A percentile compares a stretch with the other conserved stretches of the same genome.
These are phyloP conservation scores for Austroboletus eburneus DNA, from an alignment of 768 basidiomycete genomes.

Conservation along the genomic window DNA sequence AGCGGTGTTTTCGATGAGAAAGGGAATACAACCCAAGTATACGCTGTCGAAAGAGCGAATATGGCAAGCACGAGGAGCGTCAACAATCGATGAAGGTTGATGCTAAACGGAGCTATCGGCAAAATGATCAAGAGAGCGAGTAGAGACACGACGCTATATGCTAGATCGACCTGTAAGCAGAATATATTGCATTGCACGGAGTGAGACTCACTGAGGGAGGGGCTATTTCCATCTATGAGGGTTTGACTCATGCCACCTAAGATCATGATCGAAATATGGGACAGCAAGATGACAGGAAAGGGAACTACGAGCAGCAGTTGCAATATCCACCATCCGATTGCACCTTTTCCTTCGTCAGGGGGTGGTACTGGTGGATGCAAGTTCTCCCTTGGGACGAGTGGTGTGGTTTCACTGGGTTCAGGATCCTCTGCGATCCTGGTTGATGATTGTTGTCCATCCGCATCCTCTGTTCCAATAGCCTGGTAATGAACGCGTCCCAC, in stretches of 20 bases:
- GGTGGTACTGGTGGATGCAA: constrained; percentile 4
- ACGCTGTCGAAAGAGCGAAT: constrained; percentile 42
- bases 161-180: constrained; percentile 28
- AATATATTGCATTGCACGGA: background rate
- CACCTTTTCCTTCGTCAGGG: constrained; percentile 11
- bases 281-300: constrained; percentile 47
- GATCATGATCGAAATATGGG: constrained; percentile 46
- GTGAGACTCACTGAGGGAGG: constrained; percentile 41
- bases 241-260: constrained; percentile 52
- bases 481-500: constrained; percentile 24
- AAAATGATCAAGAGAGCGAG: constrained; percentile 49
- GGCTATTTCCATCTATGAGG: constrained; percentile 55
- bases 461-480: constrained; percentile 17
- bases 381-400: constrained; percentile 41
- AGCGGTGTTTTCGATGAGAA: constrained; percentile 60
- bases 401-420: constrained; percentile 53
- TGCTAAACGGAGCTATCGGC: constrained; percentile 62
- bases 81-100: constrained; percentile 43
- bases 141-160: constrained; percentile 45
- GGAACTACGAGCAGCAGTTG: constrained; percentile 55
- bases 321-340: constrained; percentile 52
- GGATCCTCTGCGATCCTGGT: constrained; percentile 31
- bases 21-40: constrained; percentile 49
- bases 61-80: constrained; percentile 35
- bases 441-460: constrained; percentile 9